Conservation (phyloP, 2,329 filamentous ascomycete genomes). For the Fusarium poae region DNA sequence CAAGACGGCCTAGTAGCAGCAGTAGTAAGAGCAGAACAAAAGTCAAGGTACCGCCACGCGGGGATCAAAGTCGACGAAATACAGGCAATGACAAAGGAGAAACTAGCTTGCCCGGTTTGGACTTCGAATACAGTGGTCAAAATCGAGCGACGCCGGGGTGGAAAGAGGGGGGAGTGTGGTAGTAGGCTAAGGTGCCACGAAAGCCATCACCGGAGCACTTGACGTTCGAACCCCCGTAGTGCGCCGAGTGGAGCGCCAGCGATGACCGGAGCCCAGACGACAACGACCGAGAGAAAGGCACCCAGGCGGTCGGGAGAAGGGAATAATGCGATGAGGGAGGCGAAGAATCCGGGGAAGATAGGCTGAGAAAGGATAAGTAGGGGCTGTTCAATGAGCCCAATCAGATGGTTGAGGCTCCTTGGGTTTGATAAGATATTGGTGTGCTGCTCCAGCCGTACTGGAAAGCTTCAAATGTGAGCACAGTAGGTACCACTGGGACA, state of each 20-base stretch:
- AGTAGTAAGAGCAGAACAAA: conserved; percentile 46
- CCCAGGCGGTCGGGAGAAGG: conserved; percentile 43
- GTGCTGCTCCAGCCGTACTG: conserved; percentile 42
- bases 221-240: conserved; percentile 47
- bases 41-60: conserved; percentile 56
- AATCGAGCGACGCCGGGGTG: conserved; percentile 51
- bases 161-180: conserved; percentile 51
- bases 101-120: conserved; percentile 48
- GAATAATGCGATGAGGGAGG: conserved; percentile 41
- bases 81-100: conserved; percentile 52
- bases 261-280: conserved; percentile 42
- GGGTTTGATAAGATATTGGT: conserved; percentile 41
- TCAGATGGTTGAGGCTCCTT: conserved; percentile 36
- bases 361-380: conserved; percentile 48
- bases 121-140: conserved; percentile 48
- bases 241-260: conserved; percentile 48
- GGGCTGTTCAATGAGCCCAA: conserved; percentile 36
- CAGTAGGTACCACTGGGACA: conserved; percentile 25
- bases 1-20: conserved; percentile 45
- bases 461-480: conserved; percentile 32
- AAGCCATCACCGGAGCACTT: conserved; percentile 51
- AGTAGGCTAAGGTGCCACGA: conserved; percentile 54
- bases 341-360: conserved; percentile 42
- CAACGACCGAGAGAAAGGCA: conserved; percentile 40
- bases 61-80: conserved; percentile 53